Conservation (phyloP, 2,329 filamentous ascomycete genomes). For the Colletotrichum musae region DNA sequence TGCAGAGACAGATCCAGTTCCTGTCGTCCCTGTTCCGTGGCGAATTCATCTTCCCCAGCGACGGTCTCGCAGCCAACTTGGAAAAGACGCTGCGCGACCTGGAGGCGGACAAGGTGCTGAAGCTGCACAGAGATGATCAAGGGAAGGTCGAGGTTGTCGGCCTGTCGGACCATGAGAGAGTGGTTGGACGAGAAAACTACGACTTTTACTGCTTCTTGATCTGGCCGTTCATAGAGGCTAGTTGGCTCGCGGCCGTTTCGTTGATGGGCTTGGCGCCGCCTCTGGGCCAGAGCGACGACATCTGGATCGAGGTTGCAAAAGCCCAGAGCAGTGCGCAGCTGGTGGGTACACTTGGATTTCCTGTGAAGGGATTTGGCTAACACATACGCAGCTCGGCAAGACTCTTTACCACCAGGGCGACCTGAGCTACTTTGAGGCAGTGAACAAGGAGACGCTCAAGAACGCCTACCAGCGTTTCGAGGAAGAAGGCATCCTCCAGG, state of each 20-base stretch:
- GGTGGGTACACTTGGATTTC: constrained; percentile 60
- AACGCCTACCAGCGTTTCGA: constrained; percentile 92
- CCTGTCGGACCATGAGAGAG: constrained; percentile 81
- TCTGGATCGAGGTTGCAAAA: constrained; percentile 84
- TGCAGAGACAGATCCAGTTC: constrained; percentile 87
- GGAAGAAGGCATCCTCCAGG: constrained; percentile 89
- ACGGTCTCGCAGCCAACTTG: constrained; percentile 85
- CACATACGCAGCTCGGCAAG: constrained; percentile 80
- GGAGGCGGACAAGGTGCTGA: constrained; percentile 84
- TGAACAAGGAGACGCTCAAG: constrained; percentile 97
- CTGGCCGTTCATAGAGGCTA: constrained; percentile 97
- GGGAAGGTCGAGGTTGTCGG: constrained; percentile 77
- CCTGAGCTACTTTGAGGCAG: constrained; percentile 95
- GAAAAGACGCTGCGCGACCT: constrained; percentile 84
- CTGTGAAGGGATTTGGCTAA: constrained; percentile 37
- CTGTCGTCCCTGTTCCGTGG: constrained; percentile 93
- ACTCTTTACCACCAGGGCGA: constrained; percentile 98
- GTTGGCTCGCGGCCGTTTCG: constrained; percentile 91
- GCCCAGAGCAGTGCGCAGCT: constrained; percentile 87
- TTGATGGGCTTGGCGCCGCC: constrained; percentile 90
- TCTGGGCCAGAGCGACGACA: constrained; percentile 67
- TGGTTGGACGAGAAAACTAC: constrained; percentile 89
- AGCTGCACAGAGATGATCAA: constrained; percentile 70
- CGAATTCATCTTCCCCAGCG: constrained; percentile 96
- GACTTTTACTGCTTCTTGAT: constrained; percentile 99